phyloP scores from a whole-genome alignment of 1,284 basidiomycete species.

The Cryptococcus sp. region DNA sequence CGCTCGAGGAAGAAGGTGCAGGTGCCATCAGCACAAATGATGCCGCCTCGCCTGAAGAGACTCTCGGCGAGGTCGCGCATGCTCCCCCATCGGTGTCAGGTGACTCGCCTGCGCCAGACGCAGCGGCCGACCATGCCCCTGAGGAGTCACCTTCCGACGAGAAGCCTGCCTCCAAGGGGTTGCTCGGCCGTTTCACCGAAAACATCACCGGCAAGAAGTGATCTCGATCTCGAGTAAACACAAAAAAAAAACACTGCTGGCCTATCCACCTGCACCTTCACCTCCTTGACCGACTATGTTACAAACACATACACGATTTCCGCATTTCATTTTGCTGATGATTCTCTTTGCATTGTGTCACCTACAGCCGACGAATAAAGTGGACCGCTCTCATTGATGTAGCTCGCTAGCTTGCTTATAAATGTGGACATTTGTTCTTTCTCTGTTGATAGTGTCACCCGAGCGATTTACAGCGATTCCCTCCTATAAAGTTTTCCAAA shows the following conservation, averaged over 20 bases:
- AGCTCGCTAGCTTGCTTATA: not conserved
- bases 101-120: conserved; percentile 14
- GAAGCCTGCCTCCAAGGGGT: conserved; percentile 14
- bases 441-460: not conserved
- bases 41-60: conserved; percentile 7
- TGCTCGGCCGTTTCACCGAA: conserved; percentile 34
- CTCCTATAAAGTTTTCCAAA: not conserved
- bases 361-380: conserved; percentile 21
- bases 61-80: conserved; percentile 22
- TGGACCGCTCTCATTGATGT: not conserved
- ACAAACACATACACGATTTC: not conserved
- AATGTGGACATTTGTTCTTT: conserved; percentile 2
- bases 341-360: conserved; percentile 1
- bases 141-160: conserved; percentile 24
- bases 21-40: not conserved
- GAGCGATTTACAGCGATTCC: not conserved
- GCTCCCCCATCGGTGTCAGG: conserved; percentile 23
- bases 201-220: conserved; percentile 21
- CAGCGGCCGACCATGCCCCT: conserved; percentile 16
- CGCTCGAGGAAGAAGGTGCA: not conserved
- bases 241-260: not conserved
- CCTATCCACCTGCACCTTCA: not conserved
- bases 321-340: conserved; percentile 6
- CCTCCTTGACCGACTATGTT: not conserved
- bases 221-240: not conserved